Conservation (phyloP, 805 yeast genomes). For the Yarrowia yakushimensis region DNA sequence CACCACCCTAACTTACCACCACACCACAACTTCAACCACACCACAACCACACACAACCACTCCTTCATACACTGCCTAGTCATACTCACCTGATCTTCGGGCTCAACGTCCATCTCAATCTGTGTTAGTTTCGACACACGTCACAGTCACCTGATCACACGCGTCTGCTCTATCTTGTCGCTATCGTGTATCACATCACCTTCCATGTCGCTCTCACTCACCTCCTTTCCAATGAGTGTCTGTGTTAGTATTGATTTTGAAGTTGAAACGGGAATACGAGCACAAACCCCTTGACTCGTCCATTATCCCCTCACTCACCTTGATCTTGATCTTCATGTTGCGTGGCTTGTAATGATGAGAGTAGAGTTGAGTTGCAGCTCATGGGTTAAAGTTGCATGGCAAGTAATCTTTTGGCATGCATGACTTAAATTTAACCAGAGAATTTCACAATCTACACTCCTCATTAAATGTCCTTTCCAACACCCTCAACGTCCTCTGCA, state of each 20-base stretch:
- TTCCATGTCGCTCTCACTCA: conserved; percentile 34
- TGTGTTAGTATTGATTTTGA: conserved; percentile 28
- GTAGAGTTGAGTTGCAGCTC: conserved; percentile 14
- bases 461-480: conserved; percentile 34
- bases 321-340: conserved; percentile 63
- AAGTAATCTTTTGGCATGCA: background rate
- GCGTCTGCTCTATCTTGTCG: too few species aligned
- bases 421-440: background rate
- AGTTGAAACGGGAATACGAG: too few species aligned
- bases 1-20: too few species aligned
- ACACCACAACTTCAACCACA: too few species aligned
- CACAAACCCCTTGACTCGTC: too few species aligned
- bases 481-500: conserved; percentile 58
- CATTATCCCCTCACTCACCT: conserved; percentile 45
- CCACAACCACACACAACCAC: too few species aligned
- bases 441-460: background rate
- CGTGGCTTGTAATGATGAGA: background rate
- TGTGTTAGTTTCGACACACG: conserved; percentile 28
- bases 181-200: background rate
- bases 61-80: too few species aligned
- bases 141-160: too few species aligned
- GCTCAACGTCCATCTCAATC: conserved; percentile 72
- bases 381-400: conserved; percentile 8
- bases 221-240: conserved; percentile 79
- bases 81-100: conserved; percentile 55